Evolutionary conservation across 2,329 filamentous ascomycete species (phyloP).

Genomic region (Penicillium oxalicum): DNA sequence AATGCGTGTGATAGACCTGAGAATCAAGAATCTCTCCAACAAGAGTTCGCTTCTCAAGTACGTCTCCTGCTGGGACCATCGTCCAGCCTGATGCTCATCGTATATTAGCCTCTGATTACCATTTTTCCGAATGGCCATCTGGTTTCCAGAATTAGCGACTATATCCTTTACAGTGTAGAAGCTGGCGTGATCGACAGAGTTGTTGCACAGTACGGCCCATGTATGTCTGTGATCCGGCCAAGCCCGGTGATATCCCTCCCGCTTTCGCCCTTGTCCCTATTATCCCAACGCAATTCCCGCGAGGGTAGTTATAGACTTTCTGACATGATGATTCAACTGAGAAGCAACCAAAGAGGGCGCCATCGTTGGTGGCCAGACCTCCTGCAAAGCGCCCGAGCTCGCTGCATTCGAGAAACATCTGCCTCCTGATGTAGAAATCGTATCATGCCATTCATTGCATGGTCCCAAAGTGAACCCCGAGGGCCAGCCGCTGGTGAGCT

Average conservation of each 20-base stretch:
- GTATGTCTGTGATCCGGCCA: conserved; percentile 51
- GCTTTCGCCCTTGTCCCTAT: not conserved
- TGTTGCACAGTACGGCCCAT: conserved; percentile 84
- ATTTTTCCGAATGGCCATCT: conserved; percentile 92
- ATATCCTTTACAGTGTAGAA: conserved; percentile 98
- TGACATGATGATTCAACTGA: conserved; percentile 19
- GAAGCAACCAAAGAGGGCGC: conserved; percentile 88
- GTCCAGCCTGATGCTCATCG: conserved; percentile 32
- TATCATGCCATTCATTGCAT: conserved; percentile 94
- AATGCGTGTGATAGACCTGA: conserved; percentile 91
- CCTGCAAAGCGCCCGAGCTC: conserved; percentile 96
- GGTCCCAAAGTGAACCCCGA: conserved; percentile 82
- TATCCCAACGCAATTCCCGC: not conserved
- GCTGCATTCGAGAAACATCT: conserved; percentile 85
- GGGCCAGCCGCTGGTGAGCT: conserved; percentile 75
- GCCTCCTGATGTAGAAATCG: conserved; percentile 80
- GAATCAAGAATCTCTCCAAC: conserved; percentile 71
- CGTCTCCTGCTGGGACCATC: conserved; percentile 42
- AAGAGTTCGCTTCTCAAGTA: conserved; percentile 86
- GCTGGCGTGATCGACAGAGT: conserved; percentile 83
- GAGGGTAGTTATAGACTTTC: conserved; percentile 10
- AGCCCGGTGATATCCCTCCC: conserved; percentile 5
- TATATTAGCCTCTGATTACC: conserved; percentile 69
- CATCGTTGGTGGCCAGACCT: conserved; percentile 95
- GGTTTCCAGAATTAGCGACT: conserved; percentile 94